Base-by-base conservation (phyloP, 331 rosid species). In the Quercus lobata region DNA sequence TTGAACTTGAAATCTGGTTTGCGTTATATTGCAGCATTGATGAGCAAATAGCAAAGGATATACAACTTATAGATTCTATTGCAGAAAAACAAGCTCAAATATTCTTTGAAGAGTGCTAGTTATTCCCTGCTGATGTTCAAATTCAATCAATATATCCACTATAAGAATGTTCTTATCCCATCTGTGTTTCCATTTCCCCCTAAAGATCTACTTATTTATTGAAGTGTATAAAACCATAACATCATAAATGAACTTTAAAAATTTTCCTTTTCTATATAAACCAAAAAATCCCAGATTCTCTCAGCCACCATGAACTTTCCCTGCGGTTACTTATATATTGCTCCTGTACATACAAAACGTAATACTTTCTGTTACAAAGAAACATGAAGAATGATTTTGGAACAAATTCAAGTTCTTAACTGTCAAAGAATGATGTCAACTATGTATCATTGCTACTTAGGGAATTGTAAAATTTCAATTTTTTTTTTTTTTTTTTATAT, bases 51-150 rank as follows among this genome's bases (percentile, higher is more conserved):
- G 87, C 88, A 58, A 94, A 88, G 89, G 97, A 94, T 81, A 91
- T 92, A 65, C 97, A 94, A 68, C 86, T 94, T 80, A 92, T 94
- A 71, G 98, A 94, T 77, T 88, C 91, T 71, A 94, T 94, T 81
- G 97, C 97, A 3, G 97, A 91, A 87, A 94, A 84, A 80, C 98
- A 94, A 81, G 92, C 96, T 76, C 97, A 92, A 79, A 94, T 92
- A 85, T 94, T 94, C 83, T 94, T 96, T 1, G 96, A 94, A 76
- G 98, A 94, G 69, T 92, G 97, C 88, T 92, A 92, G 83, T 91
- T 94, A 84, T 94, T 94, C 83, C 97, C 94, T 55, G 97, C 94
- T 5, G 98, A 92, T 85, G 97, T 94, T 75, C 97, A 94, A 92
- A 94, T 94, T 89, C 97, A 94, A 78, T 92, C 98, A 73, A 92